Conservation (phyloP, 208 protist genomes). For the Leishmania tropica region DNA sequence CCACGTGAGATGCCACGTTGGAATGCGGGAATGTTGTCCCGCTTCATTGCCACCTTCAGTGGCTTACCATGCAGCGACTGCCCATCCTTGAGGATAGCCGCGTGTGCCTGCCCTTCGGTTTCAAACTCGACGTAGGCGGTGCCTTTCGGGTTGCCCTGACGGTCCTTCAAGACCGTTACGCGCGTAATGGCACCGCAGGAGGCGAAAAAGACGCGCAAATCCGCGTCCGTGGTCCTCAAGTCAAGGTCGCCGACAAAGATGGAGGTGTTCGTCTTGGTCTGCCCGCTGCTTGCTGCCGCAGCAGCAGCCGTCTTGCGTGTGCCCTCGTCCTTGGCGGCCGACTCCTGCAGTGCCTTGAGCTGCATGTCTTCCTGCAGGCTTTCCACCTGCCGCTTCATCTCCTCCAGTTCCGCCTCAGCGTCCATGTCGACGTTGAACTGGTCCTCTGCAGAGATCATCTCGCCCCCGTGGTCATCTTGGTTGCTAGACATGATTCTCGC, state of each 20-base stretch:
- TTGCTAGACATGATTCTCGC: slow-evolving; percentile 26
- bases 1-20: slow-evolving; percentile 57
- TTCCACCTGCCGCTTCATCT: slow-evolving; percentile 81
- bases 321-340: slow-evolving; percentile 82
- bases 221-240: slow-evolving; percentile 83
- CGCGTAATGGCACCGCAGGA: slow-evolving; percentile 88
- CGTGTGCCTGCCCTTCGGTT: slow-evolving; percentile 76
- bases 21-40: slow-evolving; percentile 85
- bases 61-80: slow-evolving; percentile 87
- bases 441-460: slow-evolving; percentile 29
- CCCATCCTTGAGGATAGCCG: slow-evolving; percentile 84
- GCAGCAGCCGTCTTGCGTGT: slow-evolving; percentile 64
- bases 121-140: slow-evolving; percentile 94
- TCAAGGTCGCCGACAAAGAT: slow-evolving; percentile 94
- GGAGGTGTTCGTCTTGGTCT: slow-evolving; percentile 71
- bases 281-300: slow-evolving; percentile 10
- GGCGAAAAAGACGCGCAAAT: slow-evolving; percentile 93
- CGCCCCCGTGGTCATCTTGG: slow-evolving; percentile 20
- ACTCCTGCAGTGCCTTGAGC: slow-evolving; percentile 80
- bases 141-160: slow-evolving; percentile 91
- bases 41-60: slow-evolving; percentile 83
- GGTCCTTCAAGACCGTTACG: slow-evolving; percentile 92
- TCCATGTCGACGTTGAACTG: slow-evolving; percentile 56
- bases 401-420: slow-evolving; percentile 74
- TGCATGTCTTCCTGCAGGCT: slow-evolving; percentile 87